phyloP scores from a whole-genome alignment of 106 monocot genomes.

The Allium sativum region DNA sequence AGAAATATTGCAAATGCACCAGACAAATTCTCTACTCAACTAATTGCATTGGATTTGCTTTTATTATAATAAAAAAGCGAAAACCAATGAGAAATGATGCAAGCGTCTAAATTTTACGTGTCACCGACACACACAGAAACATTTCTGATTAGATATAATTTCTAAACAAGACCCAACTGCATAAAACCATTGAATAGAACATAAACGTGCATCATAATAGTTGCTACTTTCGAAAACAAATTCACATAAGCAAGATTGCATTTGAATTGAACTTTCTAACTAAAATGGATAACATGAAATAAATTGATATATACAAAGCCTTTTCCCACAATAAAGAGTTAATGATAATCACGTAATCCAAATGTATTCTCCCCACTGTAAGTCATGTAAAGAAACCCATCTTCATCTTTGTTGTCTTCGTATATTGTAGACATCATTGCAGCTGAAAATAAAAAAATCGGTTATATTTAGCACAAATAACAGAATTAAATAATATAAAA shows the following conservation, averaged over 20 bases:
- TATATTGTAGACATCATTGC: conserved; percentile 82
- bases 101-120: no score
- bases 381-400: conserved; percentile 91
- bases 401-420: conserved; percentile 81
- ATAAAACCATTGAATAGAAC: background rate
- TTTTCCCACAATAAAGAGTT: background rate
- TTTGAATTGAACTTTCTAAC: background rate
- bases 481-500: no score
- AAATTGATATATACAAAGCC: background rate
- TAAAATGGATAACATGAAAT: background rate
- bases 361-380: conserved; percentile 94
- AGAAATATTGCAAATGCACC: no score
- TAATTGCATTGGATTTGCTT: no score
- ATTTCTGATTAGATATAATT: background rate
- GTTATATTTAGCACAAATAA: background rate
- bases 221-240: no score
- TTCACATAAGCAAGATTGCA: background rate
- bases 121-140: no score
- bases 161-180: background rate
- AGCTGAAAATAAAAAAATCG: conserved; percentile 24
- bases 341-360: conserved; percentile 7
- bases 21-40: no score
- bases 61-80: background rate
- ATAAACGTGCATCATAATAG: background rate
- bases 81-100: background rate